Base-by-base conservation (phyloP, 495 filamentous ascomycete genomes). In the Aspergillus cavernicola region DNA sequence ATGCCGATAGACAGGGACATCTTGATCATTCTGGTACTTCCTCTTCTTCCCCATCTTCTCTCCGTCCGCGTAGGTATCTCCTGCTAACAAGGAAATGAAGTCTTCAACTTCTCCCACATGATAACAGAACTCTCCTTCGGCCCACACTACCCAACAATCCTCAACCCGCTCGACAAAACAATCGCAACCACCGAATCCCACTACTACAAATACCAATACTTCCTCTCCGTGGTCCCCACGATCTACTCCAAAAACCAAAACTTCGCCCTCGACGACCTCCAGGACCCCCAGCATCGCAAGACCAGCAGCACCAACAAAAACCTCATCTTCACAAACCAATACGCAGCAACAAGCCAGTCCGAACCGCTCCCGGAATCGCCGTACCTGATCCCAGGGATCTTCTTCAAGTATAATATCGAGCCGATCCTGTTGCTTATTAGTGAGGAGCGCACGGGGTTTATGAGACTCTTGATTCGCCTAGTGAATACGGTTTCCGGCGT, bases 371-470 rank as follows among this genome's bases (percentile, higher is more conserved):
- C 75, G 49, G 87, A 95, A 66, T 82, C 76, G 52, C 73, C 76
- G 7, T 66, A 54, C 54, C 53, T 69, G 35, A 81, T 95, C 6
- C 93, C 93, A 1, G 95, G 95, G 10, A 88, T 99, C 58, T 99
- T 96, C 70, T 90, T 99, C 79, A 97, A 97, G 76, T 99, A 92
- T 67, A 92, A 97, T 69, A 97, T 99, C 65, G 93, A 99, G 81
- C 93, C 93, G 4, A 92, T 99, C 61, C 66, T 90, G 59, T 74
- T 99, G 24, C 84, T 85, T 20, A 84, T 99, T 47, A 85, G 85
- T 56, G 93, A 97, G 73, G 83, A 85, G 62, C 78, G 92, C 58
- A 84, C 82, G 35, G 77, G 86, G 15, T 76, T 97, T 49, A 66
- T 95, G 50, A 73, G 77, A 19, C 80, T 97, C 61, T 32, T 90